Percentiles rank a stretch among this genome's conserved stretches.
These are phyloP conservation scores for Sclerotinia glacialis DNA, from an alignment of 2,329 filamentous ascomycete species.

Conservation along the genomic window DNA sequence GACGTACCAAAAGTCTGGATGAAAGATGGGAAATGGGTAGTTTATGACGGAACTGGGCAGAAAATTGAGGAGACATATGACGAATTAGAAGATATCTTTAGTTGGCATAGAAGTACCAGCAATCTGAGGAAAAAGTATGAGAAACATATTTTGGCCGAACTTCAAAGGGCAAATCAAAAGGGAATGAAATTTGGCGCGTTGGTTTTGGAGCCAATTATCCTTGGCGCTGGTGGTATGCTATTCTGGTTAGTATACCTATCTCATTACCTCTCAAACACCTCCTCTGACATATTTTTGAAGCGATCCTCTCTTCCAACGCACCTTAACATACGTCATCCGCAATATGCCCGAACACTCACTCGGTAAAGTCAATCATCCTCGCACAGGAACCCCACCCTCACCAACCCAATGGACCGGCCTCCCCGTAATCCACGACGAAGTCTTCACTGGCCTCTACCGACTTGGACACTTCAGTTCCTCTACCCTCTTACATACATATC, in stretches of 20 bases:
- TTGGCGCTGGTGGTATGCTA: conserved; percentile 82
- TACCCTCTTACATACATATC: conserved; percentile 63
- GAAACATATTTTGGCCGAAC: conserved; percentile 53
- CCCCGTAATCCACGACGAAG: conserved; percentile 79
- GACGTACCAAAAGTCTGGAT: conserved; percentile 73
- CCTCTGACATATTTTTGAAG: conserved; percentile 41
- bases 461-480: conserved; percentile 70
- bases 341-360: conserved; percentile 43
- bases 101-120: conserved; percentile 50
- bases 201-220: conserved; percentile 75
- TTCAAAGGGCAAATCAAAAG: conserved; percentile 52
- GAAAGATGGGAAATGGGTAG: conserved; percentile 62
- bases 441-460: conserved; percentile 82
- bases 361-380: background rate
- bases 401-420: conserved; percentile 63
- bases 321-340: conserved; percentile 66
- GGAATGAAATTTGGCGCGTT: conserved; percentile 71
- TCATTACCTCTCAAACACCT: background rate
- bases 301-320: conserved; percentile 77
- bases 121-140: conserved; percentile 54
- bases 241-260: conserved; percentile 57
- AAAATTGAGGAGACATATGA: conserved; percentile 31
- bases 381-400: conserved; percentile 27
- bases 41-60: conserved; percentile 40
- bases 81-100: conserved; percentile 57